These are phyloP conservation scores for Colletotrichum cordylinicola DNA, from an alignment of 2,329 filamentous ascomycete genomes.

Conservation along the genomic window DNA sequence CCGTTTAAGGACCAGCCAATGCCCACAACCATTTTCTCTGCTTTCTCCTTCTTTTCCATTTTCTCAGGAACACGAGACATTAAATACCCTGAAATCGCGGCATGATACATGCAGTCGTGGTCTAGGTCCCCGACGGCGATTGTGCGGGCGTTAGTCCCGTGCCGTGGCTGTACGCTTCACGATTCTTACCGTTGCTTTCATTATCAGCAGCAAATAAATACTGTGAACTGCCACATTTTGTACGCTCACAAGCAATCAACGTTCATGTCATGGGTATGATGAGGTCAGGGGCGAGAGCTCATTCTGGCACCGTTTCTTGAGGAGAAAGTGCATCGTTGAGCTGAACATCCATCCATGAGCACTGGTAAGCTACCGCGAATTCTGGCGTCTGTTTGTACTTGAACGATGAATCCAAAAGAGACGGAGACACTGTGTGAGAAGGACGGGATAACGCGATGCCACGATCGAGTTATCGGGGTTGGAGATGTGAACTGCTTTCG, in stretches of 20 bases:
- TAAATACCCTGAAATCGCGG: background rate
- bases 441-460: too few relatives aligned
- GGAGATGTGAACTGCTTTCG: too few relatives aligned
- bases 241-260: background rate
- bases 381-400: background rate
- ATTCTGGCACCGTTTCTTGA: background rate
- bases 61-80: fast-evolving
- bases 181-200: background rate
- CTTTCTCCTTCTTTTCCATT: background rate
- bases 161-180: background rate
- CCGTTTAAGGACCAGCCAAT: background rate
- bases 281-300: background rate
- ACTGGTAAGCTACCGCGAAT: background rate
- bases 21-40: background rate
- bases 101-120: background rate
- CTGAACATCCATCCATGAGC: background rate
- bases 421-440: background rate
- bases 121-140: background rate
- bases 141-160: background rate
- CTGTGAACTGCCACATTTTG: background rate
- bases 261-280: too few relatives aligned
- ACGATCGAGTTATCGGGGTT: too few relatives aligned
- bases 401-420: background rate
- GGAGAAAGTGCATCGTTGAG: background rate
- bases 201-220: too few relatives aligned